Base-by-base conservation (phyloP, 2,329 filamentous ascomycete species). In the Salinomyces thailandicus region DNA sequence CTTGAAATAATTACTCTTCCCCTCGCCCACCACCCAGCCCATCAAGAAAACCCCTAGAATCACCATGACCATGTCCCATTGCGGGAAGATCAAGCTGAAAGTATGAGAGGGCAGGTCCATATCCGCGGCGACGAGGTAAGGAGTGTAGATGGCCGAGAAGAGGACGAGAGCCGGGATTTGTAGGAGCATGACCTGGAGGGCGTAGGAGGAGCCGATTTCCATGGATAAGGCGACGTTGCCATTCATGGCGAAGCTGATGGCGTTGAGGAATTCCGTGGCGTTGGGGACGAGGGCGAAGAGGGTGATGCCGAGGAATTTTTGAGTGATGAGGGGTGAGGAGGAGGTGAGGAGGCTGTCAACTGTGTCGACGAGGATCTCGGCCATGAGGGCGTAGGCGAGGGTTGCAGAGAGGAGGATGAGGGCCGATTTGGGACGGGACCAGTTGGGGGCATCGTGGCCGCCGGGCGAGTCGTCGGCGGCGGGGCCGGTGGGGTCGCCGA, bases 1-100 rank as follows among this genome's bases (percentile, higher is more conserved):
- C 67, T 98, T 98, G 76, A 98, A 98, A 63, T 98, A 98, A 62
- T 98, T 98, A 68, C 87, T 96, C 75, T 98, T 98, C 27, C 91
- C 91, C 64, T 98, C 91, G 35, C 89, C 85, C 52, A 96, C 93
- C 69, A 98, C 89, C 68, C 96, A 94, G 53, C 86, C 94, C 47
- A 98, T 76, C 38, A 98, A 67, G 66, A 98, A 94, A 13, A 98
- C 86, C 53, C 89, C 95, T 12, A 98, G 66, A 41, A 96, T 94
- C 12, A 96, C 85, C 0, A 85, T 94, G 9, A 96, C 80, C 85
- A 98, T 93, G 59, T 98, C 91, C 89, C 89, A 98, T 60, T 98
- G 91, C 1, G 91, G 91, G 66, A 98, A 96, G 30, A 96, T 85
- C 20, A 98, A 73, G 22, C 78, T 73, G 59, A 91, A 91, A 0